Percentiles rank a stretch among this genome's conserved stretches.
Conservation (phyloP, 768 basidiomycete genomes). For the Saitozyma podzolica region DNA sequence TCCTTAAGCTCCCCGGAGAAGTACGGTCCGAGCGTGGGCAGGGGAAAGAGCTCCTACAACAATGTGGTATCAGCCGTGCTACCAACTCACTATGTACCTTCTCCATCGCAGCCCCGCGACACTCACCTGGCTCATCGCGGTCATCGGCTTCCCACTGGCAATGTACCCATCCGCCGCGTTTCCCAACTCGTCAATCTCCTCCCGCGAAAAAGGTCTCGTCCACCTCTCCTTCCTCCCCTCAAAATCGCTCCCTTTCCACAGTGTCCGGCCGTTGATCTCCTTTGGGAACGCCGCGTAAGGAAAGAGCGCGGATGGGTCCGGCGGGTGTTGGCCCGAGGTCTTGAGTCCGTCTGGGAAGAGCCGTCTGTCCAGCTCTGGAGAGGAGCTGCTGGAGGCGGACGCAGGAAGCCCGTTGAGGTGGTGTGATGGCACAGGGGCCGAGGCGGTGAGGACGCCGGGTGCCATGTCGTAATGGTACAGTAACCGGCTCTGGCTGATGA, state of each 20-base stretch:
- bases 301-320: conserved; percentile 27
- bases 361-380: neutral
- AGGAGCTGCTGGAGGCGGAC: neutral
- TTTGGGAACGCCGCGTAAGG: conserved; percentile 41
- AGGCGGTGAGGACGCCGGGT: neutral
- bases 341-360: neutral
- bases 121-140: conserved; percentile 37
- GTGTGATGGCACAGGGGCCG: neutral
- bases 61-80: neutral
- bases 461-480: neutral
- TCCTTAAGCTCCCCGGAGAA: conserved; percentile 25
- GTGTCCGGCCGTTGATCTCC: conserved; percentile 39
- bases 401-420: neutral
- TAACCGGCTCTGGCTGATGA: too few species aligned
- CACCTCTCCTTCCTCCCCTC: conserved; percentile 34
- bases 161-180: conserved; percentile 34
- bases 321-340: conserved; percentile 45
- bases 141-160: conserved; percentile 23
- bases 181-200: conserved; percentile 40
- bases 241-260: conserved; percentile 46
- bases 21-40: conserved; percentile 30
- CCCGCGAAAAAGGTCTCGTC: conserved; percentile 33
- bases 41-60: conserved; percentile 40
- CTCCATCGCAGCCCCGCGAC: neutral
- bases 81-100: neutral